Conservation (phyloP, 345 rosid species). For the Erysimum cheiranthoides region DNA sequence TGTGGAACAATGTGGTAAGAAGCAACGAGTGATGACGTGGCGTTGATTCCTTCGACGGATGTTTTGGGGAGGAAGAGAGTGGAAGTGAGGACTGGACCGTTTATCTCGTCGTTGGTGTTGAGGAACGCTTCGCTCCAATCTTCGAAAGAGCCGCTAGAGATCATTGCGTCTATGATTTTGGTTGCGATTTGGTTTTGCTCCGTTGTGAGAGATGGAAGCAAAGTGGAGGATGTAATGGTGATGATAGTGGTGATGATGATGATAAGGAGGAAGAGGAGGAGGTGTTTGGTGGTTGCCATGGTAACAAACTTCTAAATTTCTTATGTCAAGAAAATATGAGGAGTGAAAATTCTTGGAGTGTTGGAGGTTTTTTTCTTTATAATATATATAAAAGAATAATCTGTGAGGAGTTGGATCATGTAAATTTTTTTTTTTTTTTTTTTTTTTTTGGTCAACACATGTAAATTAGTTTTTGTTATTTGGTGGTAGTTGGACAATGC, state of each 20-base stretch:
- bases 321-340: constrained; percentile 13
- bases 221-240: constrained; percentile 2
- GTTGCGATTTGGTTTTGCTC: constrained; percentile 20
- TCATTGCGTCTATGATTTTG: constrained; percentile 40
- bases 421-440: too few relatives aligned
- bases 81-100: constrained; percentile 36
- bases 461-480: not conserved
- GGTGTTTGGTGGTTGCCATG: constrained; percentile 33
- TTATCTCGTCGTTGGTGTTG: constrained; percentile 28
- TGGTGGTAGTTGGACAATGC: constrained; percentile 7
- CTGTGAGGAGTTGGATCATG: constrained; percentile 38
- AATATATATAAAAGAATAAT: not conserved
- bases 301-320: not conserved
- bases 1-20: constrained; percentile 45
- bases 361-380: not conserved
- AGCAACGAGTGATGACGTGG: constrained; percentile 41
- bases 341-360: not conserved
- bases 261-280: not conserved
- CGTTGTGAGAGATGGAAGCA: not conserved
- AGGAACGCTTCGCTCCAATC: constrained; percentile 42
- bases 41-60: constrained; percentile 36
- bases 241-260: not conserved
- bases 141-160: constrained; percentile 34
- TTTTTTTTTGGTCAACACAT: too few relatives aligned
- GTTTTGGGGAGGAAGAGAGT: constrained; percentile 45